A percentile compares a stretch with the other conserved stretches of the same genome.
phyloP scores from a whole-genome alignment of 2,329 filamentous ascomycete species.

The Monilinia laxa region DNA sequence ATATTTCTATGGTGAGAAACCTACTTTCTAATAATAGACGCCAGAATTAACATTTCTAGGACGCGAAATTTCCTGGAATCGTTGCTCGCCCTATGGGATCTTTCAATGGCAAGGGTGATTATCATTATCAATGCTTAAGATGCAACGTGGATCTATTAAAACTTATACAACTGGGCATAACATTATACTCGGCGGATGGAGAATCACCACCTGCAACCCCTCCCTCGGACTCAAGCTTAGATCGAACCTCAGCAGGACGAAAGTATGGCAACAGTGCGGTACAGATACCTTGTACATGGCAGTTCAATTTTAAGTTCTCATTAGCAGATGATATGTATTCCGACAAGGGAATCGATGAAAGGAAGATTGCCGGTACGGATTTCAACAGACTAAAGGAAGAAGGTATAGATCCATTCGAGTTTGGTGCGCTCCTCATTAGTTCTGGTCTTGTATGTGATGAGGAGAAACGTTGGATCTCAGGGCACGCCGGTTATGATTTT shows the following conservation, averaged over 20 bases:
- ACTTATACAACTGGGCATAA: constrained; percentile 95
- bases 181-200: constrained; percentile 86
- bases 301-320: constrained; percentile 98
- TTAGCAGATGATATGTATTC: constrained; percentile 97
- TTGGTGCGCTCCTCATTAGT: constrained; percentile 85
- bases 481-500: constrained; percentile 98
- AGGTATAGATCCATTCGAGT: constrained; percentile 86
- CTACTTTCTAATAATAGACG: constrained; percentile 23
- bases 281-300: constrained; percentile 86
- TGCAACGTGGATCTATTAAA: constrained; percentile 97
- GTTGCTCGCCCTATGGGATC: constrained; percentile 92
- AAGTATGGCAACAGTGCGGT: constrained; percentile 47
- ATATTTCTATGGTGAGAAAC: constrained; percentile 84
- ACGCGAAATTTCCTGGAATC: constrained; percentile 98
- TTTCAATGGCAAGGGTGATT: constrained; percentile 93
- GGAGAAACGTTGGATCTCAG: constrained; percentile 93
- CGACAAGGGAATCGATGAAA: constrained; percentile 86
- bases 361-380: constrained; percentile 89
- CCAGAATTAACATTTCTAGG: constrained; percentile 53
- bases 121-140: constrained; percentile 96
- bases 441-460: constrained; percentile 87
- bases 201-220: constrained; percentile 71
- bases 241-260: constrained; percentile 45
- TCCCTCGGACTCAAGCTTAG: constrained; percentile 47
- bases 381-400: constrained; percentile 80